These are phyloP conservation scores for Dictyostelium intermedium DNA, from an alignment of 78 protist species.

Conservation along the genomic window DNA sequence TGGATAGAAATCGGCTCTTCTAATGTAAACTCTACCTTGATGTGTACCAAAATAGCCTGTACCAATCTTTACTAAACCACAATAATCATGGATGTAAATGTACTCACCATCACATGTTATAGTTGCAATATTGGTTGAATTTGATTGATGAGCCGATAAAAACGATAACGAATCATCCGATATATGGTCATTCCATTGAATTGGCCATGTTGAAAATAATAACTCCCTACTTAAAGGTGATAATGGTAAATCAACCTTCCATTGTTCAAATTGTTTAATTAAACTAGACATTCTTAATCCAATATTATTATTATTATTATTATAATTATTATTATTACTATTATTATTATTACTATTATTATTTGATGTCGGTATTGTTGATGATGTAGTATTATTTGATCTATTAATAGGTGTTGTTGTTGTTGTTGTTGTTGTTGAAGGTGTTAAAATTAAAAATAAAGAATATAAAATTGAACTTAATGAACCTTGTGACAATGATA, in stretches of 20 bases:
- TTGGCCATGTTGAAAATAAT: constrained; percentile 68
- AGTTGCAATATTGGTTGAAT: constrained; percentile 55
- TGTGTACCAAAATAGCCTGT: constrained; percentile 77
- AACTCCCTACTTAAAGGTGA: constrained; percentile 62
- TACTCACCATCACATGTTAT: constrained; percentile 76
- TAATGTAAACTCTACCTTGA: constrained; percentile 77
- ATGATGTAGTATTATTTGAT: neutral
- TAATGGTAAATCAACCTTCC: constrained; percentile 83
- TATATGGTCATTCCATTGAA: constrained; percentile 74
- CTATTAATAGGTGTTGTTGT: neutral
- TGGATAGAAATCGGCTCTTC: constrained; percentile 38
- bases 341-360: neutral
- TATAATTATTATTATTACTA: too few relatives aligned
- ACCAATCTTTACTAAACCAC: constrained; percentile 81
- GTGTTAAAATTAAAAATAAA: constrained; percentile 40
- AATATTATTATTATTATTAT: neutral
- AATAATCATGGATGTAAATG: constrained; percentile 75
- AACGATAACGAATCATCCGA: constrained; percentile 35
- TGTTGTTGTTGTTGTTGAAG: neutral
- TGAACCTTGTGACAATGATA: constrained; percentile 57
- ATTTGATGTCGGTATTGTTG: neutral
- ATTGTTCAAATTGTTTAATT: constrained; percentile 57
- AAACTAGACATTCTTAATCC: constrained; percentile 28
- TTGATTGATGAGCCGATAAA: neutral
- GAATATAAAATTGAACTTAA: constrained; percentile 36